Evolutionary conservation across 441 rosid genomes (phyloP), one percentile per base, ranked within the genome.

Genomic region (Croton setiger): DNA sequence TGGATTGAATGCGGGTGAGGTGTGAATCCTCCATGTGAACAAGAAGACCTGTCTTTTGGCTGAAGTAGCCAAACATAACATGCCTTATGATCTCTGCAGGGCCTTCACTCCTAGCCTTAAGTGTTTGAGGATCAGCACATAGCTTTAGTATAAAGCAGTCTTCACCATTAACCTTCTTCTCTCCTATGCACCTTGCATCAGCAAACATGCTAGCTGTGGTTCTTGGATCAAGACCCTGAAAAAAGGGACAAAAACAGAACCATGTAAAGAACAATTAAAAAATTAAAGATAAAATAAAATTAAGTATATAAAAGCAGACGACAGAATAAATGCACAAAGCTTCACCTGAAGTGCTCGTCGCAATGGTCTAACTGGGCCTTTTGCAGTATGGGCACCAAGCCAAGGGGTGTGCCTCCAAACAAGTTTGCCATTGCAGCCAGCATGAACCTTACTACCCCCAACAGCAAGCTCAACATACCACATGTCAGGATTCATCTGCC

Each of bases 401-500:
- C 98, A 94, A 4, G 98, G 96, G 0, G 97, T 91, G 78, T 94
- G 97, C 65, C 98, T 73, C 98, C 97, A 94, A 12, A 94, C 96
- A 31, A 93, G 91, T 72, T 89, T 91, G 6, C 98, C 98, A 78
- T 94, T 92, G 63, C 99, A 90, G 9, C 99, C 99, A 78, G 97
- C 99, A 69, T 78, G 97, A 80, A 91, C 90, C 72, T 94, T 94
- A 67, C 93, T 85, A 18, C 86, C 96, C 43, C 94, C 94, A 20
- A 90, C 92, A 0, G 97, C 89, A 67, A 92, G 94, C 80, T 91
- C 98, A 60, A 92, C 94, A 36, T 94, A 94, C 99, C 99, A 94
- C 92, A 88, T 90, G 52, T 88, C 96, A 2, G 92, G 97, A 81
- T 92, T 76, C 99, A 91, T 94, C 84, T 94, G 98, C 99, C 99